A percentile compares a stretch with the other conserved stretches of the same genome.
These are phyloP conservation scores for Dionaea muscipula DNA, from an alignment of 179 eudicot species.

Conservation along the genomic window DNA sequence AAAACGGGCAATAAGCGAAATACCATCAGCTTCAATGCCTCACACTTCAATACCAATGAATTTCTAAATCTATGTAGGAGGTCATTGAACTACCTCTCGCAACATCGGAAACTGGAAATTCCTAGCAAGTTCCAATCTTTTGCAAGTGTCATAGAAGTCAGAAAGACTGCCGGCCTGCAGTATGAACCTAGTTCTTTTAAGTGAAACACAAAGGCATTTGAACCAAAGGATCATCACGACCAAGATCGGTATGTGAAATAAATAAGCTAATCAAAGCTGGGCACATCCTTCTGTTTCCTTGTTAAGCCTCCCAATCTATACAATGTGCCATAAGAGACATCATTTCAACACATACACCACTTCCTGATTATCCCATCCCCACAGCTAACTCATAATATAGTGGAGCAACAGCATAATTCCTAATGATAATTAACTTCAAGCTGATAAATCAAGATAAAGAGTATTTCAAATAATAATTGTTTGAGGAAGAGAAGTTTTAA, in stretches of 20 bases:
- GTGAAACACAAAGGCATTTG: not conserved
- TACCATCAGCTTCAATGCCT: not conserved
- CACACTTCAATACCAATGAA: not conserved
- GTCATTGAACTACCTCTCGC: constrained; percentile 43
- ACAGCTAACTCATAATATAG: no score
- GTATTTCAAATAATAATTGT: no score
- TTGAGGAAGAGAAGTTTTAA: no score
- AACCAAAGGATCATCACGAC: not conserved
- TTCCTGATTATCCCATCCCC: no score
- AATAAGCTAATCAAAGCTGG: no score
- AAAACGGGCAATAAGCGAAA: constrained; percentile 5
- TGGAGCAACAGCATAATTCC: no score
- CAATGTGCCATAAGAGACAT: no score
- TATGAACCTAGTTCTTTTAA: not conserved
- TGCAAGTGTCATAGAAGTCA: constrained; percentile 79
- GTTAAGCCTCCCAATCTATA: no score
- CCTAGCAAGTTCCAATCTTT: constrained; percentile 80
- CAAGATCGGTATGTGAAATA: not conserved
- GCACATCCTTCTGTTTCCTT: no score
- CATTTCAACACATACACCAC: no score
- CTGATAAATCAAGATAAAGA: no score
- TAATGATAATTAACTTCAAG: no score
- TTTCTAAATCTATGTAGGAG: not conserved
- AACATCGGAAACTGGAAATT: constrained; percentile 86
- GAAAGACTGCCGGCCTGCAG: constrained; percentile 78